Conservation (phyloP, 805 yeast species). For the Cyberlindnera mrakii region DNA sequence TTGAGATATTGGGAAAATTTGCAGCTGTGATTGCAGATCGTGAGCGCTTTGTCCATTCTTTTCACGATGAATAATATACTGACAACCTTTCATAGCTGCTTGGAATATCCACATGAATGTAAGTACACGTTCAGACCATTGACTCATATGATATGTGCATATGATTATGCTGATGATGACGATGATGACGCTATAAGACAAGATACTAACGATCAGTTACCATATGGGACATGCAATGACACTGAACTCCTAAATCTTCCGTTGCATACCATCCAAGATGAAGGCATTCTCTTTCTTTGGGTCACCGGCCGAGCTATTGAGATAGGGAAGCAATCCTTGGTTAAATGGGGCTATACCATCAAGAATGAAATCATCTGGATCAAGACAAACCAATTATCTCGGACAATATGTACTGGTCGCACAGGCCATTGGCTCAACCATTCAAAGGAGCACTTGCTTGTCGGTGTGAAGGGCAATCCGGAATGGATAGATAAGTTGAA, state of each 20-base stretch:
- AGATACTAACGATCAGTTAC: slow-evolving; percentile 26
- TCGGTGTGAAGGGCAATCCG: slow-evolving; percentile 81
- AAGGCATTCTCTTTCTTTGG: slow-evolving; percentile 83
- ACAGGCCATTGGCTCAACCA: slow-evolving; percentile 98
- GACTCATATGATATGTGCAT: too few species aligned
- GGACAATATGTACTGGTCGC: slow-evolving; percentile 91
- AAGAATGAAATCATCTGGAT: slow-evolving; percentile 86
- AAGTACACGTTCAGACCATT: too few species aligned
- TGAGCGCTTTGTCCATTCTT: slow-evolving; percentile 24
- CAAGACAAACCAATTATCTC: slow-evolving; percentile 77
- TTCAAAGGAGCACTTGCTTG: slow-evolving; percentile 83
- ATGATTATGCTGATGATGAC: too few species aligned
- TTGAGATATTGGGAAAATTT: slow-evolving; percentile 68
- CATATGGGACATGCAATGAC: slow-evolving; percentile 74
- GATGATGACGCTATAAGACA: too few species aligned
- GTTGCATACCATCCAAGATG: slow-evolving; percentile 66
- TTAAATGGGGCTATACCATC: slow-evolving; percentile 76
- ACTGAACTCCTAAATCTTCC: slow-evolving; percentile 64
- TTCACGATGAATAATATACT: too few species aligned
- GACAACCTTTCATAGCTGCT: slow-evolving; percentile 38
- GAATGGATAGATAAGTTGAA: slow-evolving; percentile 59
- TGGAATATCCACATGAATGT: slow-evolving; percentile 92
- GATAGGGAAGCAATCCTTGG: slow-evolving; percentile 70
- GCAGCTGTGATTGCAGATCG: slow-evolving; percentile 77
- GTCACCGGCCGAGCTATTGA: slow-evolving; percentile 94